Percentiles rank a stretch among this genome's conserved stretches.
phyloP scores from a whole-genome alignment of 2,329 filamentous ascomycete species.

The Penicillium sp. region DNA sequence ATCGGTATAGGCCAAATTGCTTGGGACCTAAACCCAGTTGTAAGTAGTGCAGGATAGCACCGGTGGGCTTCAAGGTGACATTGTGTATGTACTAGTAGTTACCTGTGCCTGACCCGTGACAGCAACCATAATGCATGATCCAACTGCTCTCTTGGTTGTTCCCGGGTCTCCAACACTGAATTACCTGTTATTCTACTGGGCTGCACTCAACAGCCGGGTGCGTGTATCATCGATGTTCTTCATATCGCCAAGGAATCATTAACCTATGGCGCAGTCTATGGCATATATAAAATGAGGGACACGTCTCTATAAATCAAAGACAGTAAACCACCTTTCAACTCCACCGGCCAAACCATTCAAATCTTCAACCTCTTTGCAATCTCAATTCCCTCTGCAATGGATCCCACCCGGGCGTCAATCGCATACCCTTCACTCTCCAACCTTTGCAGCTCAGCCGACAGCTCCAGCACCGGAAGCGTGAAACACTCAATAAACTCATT shows the following conservation, averaged over 20 bases:
- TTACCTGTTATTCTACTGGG: no score
- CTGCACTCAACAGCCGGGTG: not conserved
- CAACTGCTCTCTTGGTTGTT: not conserved
- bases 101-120: not conserved
- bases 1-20: not conserved
- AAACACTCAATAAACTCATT: conserved; percentile 76
- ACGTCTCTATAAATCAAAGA: not conserved
- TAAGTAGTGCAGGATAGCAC: not conserved
- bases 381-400: conserved; percentile 68
- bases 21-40: not conserved
- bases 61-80: not conserved
- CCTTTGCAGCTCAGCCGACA: conserved; percentile 58
- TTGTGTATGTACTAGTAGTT: not conserved
- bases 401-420: conserved; percentile 69
- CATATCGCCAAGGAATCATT: not conserved
- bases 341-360: not conserved
- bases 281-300: not conserved
- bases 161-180: not conserved
- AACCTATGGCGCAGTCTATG: not conserved
- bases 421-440: conserved; percentile 63
- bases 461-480: conserved; percentile 52
- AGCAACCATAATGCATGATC: not conserved
- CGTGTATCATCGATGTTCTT: not conserved
- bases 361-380: conserved; percentile 49
- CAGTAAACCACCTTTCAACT: not conserved